Conservation (phyloP, 306 rosid species). For the Purshia tridentata region DNA sequence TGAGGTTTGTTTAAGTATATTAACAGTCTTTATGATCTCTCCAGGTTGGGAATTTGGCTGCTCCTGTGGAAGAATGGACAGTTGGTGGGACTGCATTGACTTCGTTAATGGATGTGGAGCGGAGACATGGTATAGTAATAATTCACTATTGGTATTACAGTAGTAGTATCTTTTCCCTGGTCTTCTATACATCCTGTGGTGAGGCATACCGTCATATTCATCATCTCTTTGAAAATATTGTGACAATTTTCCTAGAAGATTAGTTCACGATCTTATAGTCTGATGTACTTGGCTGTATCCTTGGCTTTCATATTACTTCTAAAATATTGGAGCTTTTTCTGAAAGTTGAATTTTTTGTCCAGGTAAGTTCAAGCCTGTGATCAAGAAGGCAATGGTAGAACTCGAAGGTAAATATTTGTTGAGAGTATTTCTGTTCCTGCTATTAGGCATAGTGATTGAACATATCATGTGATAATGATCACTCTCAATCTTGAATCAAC, state of each 20-base stretch:
- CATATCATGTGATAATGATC: conserved; percentile 9
- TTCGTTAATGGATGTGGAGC: conserved; percentile 91
- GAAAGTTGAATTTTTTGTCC: conserved; percentile 34
- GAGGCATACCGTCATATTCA: not conserved
- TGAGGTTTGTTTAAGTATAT: not conserved
- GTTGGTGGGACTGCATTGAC: conserved; percentile 96
- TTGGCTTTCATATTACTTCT: conserved; percentile 1
- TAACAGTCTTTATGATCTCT: conserved; percentile 14
- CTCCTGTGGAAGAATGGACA: conserved; percentile 89
- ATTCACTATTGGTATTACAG: not conserved
- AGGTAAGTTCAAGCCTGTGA: conserved; percentile 98
- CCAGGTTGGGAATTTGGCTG: conserved; percentile 87
- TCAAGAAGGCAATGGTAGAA: conserved; percentile 99
- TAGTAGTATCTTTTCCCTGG: not conserved
- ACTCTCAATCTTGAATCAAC: conserved; percentile 12
- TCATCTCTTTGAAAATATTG: not conserved
- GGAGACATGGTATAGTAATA: conserved; percentile 79
- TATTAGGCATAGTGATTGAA: not conserved
- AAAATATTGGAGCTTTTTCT: conserved; percentile 9
- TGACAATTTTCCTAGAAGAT: not conserved
- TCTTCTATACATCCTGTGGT: not conserved
- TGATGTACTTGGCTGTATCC: not conserved
- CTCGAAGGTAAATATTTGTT: conserved; percentile 68
- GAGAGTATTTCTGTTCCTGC: not conserved
- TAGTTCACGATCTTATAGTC: not conserved